Percentiles rank a stretch among this genome's conserved stretches.
Evolutionary conservation across 2,329 filamentous ascomycete genomes (phyloP).

Genomic region (Hirsutella minnesotensis): DNA sequence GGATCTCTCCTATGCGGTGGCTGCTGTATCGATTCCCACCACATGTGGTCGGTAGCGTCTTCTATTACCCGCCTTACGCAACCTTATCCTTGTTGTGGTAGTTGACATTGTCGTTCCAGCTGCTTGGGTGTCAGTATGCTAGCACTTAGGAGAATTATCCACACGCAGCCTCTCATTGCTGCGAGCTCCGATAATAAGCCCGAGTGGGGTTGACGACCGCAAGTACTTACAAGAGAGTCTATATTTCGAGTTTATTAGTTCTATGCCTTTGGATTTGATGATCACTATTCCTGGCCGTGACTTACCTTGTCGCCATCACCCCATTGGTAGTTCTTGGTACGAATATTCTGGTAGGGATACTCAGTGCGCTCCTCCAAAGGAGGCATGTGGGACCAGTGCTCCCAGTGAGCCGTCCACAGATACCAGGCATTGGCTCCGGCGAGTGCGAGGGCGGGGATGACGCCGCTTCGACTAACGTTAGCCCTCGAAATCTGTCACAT

Average conservation of each 20-base stretch:
- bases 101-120: constrained; percentile 94
- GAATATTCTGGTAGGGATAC: constrained; percentile 97
- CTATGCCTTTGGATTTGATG: background rate
- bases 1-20: constrained; percentile 12
- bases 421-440: constrained; percentile 74
- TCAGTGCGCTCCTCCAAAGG: constrained; percentile 83
- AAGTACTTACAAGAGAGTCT: constrained; percentile 41
- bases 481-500: background rate
- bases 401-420: constrained; percentile 94
- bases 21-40: too few species aligned
- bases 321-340: constrained; percentile 91
- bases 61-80: constrained; percentile 21
- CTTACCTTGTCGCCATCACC: constrained; percentile 88
- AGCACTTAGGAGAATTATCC: background rate
- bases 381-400: constrained; percentile 78
- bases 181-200: too few species aligned
- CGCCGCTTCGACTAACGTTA: constrained; percentile 42
- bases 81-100: constrained; percentile 89
- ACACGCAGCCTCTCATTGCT: too few species aligned
- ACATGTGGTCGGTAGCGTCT: too few species aligned
- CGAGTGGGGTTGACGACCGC: background rate
- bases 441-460: constrained; percentile 60
- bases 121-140: constrained; percentile 17
- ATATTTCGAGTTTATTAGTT: constrained; percentile 14
- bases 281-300: background rate